Percentiles rank a stretch among this genome's conserved stretches.
Evolutionary conservation across 306 rosid species (phyloP).

Genomic region (Macrotyloma uniflorum): DNA sequence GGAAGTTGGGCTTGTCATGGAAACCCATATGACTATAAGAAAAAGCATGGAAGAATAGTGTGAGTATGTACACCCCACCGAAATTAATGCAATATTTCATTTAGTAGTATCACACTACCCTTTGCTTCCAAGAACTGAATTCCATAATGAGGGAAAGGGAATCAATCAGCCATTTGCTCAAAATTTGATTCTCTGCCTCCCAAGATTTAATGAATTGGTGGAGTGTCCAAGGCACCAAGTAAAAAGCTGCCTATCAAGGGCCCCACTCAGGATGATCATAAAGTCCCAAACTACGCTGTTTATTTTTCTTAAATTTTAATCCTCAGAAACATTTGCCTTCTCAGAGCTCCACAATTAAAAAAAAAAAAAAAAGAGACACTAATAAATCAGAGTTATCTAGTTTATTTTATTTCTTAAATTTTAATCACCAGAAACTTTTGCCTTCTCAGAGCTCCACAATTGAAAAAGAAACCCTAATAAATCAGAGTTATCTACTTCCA

Average conservation of each 20-base stretch:
- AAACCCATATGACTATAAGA: constrained; percentile 2
- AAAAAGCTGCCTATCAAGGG: constrained; percentile 24
- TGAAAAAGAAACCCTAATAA: neutral
- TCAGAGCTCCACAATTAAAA: neutral
- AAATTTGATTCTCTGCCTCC: constrained; percentile 33
- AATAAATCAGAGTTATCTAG: neutral
- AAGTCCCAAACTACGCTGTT: neutral
- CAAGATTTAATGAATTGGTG: constrained; percentile 21
- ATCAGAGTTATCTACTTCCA: neutral
- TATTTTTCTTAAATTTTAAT: neutral
- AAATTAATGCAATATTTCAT: constrained; percentile 24
- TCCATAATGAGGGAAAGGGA: constrained; percentile 27
- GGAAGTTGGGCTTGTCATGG: constrained; percentile 24
- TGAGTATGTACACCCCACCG: constrained; percentile 23
- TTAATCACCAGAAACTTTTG: neutral
- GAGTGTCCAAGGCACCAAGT: constrained; percentile 19
- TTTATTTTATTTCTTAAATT: neutral
- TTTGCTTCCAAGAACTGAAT: constrained; percentile 33
- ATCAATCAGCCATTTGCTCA: constrained; percentile 17
- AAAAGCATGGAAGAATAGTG: constrained; percentile 34
- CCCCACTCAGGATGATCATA: constrained; percentile 33
- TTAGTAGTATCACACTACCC: neutral
- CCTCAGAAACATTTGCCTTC: neutral
- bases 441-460: neutral
- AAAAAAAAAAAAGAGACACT: no score